Conservation (phyloP, 345 rosid genomes). For the Passiflora organensis region DNA sequence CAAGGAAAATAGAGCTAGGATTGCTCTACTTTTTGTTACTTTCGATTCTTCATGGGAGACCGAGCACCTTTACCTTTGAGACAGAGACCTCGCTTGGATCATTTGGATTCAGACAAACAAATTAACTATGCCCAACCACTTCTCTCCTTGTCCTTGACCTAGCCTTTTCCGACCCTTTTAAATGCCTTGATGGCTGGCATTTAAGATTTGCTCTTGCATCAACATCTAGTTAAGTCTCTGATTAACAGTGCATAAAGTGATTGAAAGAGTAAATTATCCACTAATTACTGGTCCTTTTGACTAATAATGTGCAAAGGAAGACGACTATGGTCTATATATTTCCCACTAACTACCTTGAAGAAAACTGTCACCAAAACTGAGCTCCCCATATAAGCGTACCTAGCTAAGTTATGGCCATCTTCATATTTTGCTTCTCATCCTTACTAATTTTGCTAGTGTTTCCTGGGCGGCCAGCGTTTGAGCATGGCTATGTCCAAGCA, state of each 20-base stretch:
- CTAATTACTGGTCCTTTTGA: too few species aligned
- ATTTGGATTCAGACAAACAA: constrained; percentile 9
- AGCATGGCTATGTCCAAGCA: constrained; percentile 84
- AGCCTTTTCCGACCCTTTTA: constrained; percentile 5
- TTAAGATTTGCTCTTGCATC: neutral
- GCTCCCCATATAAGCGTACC: neutral
- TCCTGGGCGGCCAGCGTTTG: constrained; percentile 90
- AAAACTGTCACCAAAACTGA: constrained; percentile 30
- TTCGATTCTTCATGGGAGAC: too few species aligned
- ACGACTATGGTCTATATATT: too few species aligned
- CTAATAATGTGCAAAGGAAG: too few species aligned
- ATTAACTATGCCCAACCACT: constrained; percentile 17
- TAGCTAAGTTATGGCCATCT: neutral
- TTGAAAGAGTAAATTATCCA: too few species aligned
- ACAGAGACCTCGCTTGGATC: constrained; percentile 2
- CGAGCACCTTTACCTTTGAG: neutral
- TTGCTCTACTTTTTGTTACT: too few species aligned
- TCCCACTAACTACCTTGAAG: too few species aligned
- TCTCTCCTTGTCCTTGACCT: neutral
- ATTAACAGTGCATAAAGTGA: too few species aligned
- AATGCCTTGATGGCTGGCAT: neutral
- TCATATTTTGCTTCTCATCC: constrained; percentile 88
- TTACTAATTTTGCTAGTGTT: constrained; percentile 76
- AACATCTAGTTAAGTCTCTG: neutral
- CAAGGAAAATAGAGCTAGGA: too few species aligned